A percentile compares a stretch with the other conserved stretches of the same genome.
These are phyloP conservation scores for Eryngium alpinum DNA, from an alignment of 140 eudicot species.

Conservation along the genomic window DNA sequence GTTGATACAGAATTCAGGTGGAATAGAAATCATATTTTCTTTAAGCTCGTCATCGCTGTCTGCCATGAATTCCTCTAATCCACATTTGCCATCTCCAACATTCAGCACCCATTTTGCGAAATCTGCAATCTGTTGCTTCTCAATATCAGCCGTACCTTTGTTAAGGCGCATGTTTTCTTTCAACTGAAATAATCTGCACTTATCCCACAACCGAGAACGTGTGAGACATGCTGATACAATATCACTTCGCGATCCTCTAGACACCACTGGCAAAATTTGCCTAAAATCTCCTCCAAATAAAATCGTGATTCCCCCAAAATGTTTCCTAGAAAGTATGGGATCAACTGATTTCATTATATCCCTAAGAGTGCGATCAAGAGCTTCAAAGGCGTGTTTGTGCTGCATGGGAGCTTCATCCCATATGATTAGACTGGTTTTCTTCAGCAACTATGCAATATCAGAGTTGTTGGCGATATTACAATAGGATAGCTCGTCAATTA, in stretches of 20 bases:
- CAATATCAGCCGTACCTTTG: accelerated
- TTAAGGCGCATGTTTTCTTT: too few relatives aligned
- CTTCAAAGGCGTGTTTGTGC: neutral
- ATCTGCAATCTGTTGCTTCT: too few relatives aligned
- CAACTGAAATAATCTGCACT: too few relatives aligned
- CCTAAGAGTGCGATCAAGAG: neutral
- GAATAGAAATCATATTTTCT: too few relatives aligned
- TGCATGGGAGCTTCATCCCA: neutral
- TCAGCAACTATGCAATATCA: neutral
- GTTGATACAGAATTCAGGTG: too few relatives aligned
- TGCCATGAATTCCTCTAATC: too few relatives aligned
- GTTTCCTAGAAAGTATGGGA: neutral
- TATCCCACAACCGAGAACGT: neutral
- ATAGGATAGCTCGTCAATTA: neutral
- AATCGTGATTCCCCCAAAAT: neutral
- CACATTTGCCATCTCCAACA: neutral
- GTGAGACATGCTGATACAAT: neutral
- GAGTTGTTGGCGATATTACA: neutral
- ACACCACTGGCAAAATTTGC: neutral
- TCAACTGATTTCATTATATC: neutral
- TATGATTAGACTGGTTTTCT: neutral
- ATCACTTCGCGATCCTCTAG: neutral
- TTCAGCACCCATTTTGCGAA: neutral
- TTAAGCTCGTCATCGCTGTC: too few relatives aligned
- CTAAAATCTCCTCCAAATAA: neutral